A percentile compares a stretch with the other conserved stretches of the same genome.
These are phyloP conservation scores for Trichophyton rubrum DNA, from an alignment of 2,329 filamentous ascomycete species.

Conservation along the genomic window DNA sequence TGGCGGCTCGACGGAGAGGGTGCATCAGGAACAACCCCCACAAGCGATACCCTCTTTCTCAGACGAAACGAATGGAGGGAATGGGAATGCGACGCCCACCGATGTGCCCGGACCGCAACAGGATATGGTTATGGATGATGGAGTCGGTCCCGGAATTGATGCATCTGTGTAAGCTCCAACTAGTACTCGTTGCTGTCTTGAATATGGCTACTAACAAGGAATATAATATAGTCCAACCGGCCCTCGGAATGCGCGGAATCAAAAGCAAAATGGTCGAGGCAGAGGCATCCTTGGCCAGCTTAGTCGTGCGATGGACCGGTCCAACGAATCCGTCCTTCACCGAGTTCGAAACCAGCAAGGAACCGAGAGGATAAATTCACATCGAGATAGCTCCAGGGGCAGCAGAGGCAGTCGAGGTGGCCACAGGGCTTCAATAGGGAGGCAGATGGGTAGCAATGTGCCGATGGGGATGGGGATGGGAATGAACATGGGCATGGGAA, in stretches of 20 bases:
- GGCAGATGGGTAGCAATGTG: conserved; percentile 26
- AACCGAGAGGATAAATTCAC: conserved; percentile 68
- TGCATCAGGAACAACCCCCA: conserved; percentile 11
- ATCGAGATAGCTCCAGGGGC: conserved; percentile 61
- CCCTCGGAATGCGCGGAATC: conserved; percentile 85
- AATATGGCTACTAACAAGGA: conserved; percentile 7
- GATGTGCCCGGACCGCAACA: conserved; percentile 21
- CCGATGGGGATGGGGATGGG: conserved; percentile 29
- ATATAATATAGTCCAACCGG: conserved; percentile 71
- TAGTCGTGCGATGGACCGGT: conserved; percentile 68
- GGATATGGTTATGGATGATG: conserved; percentile 63
- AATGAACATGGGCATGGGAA: conserved; percentile 23
- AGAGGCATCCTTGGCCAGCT: conserved; percentile 69
- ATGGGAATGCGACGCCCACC: conserved; percentile 7
- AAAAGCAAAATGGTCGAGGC: conserved; percentile 53
- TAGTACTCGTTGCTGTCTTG: not conserved
- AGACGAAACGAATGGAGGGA: conserved; percentile 17
- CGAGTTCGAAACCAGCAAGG: conserved; percentile 61
- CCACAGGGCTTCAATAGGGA: conserved; percentile 33
- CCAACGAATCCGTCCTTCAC: conserved; percentile 62
- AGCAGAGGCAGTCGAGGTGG: conserved; percentile 45
- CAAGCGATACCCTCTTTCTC: conserved; percentile 26
- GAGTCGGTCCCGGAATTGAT: conserved; percentile 12
- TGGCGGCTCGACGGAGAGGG: conserved; percentile 32
- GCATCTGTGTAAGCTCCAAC: conserved; percentile 26